Evolutionary conservation across 257 asterid species (phyloP), one percentile per base, ranked within the genome.

Genomic region (Przewalskia tangutica): DNA sequence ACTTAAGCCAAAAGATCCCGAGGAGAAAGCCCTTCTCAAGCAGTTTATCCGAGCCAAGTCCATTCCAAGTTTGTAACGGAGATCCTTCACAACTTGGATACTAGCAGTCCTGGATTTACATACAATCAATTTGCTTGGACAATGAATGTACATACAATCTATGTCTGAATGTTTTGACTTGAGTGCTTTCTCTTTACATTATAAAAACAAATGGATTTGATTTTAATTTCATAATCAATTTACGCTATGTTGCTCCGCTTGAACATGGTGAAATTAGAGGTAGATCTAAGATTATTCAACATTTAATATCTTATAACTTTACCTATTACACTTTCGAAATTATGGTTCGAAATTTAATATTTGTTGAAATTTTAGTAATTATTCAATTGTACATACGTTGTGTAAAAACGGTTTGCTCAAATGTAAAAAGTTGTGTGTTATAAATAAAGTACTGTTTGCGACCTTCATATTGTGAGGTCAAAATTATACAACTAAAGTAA

Each of bases 11-110:
- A 58, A 55, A 60, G 44, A 60, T 79, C 60, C 17, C 0, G 75
- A 77, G 56, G 54, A n/a, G 66, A 77, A 51, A 48, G 73, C 73
- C 68, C 17, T 78, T 14, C 71, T 78, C 82, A 55, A 78, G 54
- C 71, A 40, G 70, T 78, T 78, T 59, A 55, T 78, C 58, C 55
- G 50, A 78, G 53, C 82, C 40, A 58, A 55, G 55, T 36, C 77
- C 77, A 42, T 68, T 68, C 56, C 77, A 42, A 42, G 55, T n/a
- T 42, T 68, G 55, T 68, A 68, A n/a, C 4, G 17, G 16, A 8
- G 77, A 68, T 17, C 34, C 77, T 68, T 68, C 77, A 17, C 17
- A n/a, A 4, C 77, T 40, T 40, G 40, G 77, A 40, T 40, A 4
- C 34, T 40, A 67, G 32, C 8, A 17, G 32, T 17, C 32, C 17